Percentiles rank a stretch among this genome's conserved stretches.
These are phyloP conservation scores for Rhododendron ovatum DNA, from an alignment of 148 eudicot species.

Conservation along the genomic window DNA sequence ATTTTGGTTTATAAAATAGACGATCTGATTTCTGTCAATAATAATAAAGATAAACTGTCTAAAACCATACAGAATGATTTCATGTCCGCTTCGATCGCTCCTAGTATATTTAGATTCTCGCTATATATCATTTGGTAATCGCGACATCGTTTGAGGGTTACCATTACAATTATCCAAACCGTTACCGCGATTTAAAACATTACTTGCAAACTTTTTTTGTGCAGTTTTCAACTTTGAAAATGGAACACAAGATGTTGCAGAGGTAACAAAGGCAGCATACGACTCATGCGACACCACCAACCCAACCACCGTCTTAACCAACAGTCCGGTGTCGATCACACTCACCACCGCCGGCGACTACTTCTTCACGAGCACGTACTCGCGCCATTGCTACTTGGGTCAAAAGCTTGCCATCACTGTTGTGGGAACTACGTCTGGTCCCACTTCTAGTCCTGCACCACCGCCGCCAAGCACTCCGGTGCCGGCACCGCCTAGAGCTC, in stretches of 20 bases:
- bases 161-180: not conserved
- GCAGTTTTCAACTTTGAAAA: conserved; percentile 23
- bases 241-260: conserved; percentile 20
- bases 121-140: no score
- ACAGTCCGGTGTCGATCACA: conserved; percentile 25
- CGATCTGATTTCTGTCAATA: no score
- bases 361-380: conserved; percentile 33
- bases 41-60: no score
- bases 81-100: no score
- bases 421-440: not conserved
- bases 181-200: not conserved
- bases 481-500: not conserved
- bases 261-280: conserved; percentile 17
- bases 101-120: no score
- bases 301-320: conserved; percentile 5
- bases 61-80: no score
- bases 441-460: not conserved
- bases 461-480: not conserved
- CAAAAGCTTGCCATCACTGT: conserved; percentile 25
- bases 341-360: conserved; percentile 27
- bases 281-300: conserved; percentile 16
- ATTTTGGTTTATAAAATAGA: no score
- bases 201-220: not conserved
- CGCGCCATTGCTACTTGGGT: conserved; percentile 26
- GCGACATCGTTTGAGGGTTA: not conserved